phyloP scores from a whole-genome alignment of 306 rosid genomes.

The Dalbergia cultrata region DNA sequence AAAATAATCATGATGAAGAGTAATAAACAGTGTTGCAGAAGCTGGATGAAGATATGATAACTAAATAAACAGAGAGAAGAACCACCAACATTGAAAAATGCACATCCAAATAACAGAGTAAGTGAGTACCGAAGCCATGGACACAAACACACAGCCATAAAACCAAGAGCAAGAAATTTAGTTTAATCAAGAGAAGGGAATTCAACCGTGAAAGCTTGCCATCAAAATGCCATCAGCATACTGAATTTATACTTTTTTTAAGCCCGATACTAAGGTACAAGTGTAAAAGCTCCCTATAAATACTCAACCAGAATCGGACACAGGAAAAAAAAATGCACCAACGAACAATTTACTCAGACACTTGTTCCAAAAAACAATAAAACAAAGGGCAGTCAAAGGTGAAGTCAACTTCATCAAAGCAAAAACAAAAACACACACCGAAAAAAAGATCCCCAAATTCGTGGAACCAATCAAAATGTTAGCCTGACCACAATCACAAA shows the following conservation, averaged over 20 bases:
- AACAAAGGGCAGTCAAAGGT: conserved; percentile 16
- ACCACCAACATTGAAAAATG: background rate
- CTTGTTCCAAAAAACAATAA: background rate
- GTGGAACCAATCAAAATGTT: background rate
- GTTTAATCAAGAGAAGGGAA: background rate
- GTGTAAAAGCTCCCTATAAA: background rate
- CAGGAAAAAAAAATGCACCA: background rate
- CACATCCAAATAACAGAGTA: background rate
- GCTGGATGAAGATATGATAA: background rate
- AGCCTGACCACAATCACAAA: background rate
- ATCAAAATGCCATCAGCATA: background rate
- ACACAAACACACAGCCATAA: background rate
- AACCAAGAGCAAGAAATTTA: background rate
- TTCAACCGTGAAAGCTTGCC: background rate
- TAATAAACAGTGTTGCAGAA: background rate
- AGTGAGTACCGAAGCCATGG: background rate
- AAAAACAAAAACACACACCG: background rate
- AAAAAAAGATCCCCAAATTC: background rate
- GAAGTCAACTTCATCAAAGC: background rate
- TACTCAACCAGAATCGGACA: background rate
- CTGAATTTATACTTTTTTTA: background rate
- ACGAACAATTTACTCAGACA: background rate
- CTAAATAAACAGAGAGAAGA: background rate
- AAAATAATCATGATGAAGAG: conserved; percentile 4
- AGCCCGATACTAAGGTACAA: background rate